Evolutionary conservation across 257 asterid species (phyloP).

Genomic region (Perilla frutescens): DNA sequence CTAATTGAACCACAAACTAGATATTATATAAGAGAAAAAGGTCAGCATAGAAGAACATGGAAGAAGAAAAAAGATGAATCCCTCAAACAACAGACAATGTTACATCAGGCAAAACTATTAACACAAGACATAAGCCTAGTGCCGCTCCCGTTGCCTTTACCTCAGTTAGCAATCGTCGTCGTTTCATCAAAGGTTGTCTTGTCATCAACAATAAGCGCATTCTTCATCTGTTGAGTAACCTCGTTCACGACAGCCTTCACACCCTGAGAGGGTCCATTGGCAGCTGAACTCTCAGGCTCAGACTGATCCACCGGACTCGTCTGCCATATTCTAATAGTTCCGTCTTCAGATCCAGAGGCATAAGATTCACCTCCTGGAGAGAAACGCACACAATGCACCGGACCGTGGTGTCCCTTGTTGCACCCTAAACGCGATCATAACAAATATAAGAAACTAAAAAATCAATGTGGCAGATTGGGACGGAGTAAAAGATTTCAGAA

Average conservation of each 20-base stretch:
- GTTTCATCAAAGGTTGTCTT: background rate
- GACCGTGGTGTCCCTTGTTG: conserved; percentile 99
- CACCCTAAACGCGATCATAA: conserved; percentile 55
- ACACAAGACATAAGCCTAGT: background rate
- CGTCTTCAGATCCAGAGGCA: conserved; percentile 98
- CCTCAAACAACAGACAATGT: too few relatives aligned
- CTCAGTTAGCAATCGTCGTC: background rate
- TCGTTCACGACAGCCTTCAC: conserved; percentile 27
- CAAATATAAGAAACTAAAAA: background rate
- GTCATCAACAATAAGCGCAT: conserved; percentile 8
- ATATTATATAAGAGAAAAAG: too few relatives aligned
- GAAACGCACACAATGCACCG: conserved; percentile 94
- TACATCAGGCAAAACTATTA: conserved; percentile 7
- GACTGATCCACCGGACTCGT: conserved; percentile 53
- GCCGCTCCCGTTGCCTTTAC: background rate
- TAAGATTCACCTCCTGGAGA: conserved; percentile 95
- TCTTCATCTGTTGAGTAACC: conserved; percentile 21
- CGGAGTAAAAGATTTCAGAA: background rate
- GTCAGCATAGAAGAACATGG: too few relatives aligned
- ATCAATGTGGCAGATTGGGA: background rate
- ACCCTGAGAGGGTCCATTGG: conserved; percentile 42
- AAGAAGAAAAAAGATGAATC: too few relatives aligned
- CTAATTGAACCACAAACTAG: too few relatives aligned
- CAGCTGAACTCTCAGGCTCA: conserved; percentile 49
- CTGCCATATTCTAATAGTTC: conserved; percentile 96